Evolutionary conservation across 2,329 filamentous ascomycete species (phyloP), one percentile per base, ranked within the genome.

Genomic region (Chaetomium sp.): DNA sequence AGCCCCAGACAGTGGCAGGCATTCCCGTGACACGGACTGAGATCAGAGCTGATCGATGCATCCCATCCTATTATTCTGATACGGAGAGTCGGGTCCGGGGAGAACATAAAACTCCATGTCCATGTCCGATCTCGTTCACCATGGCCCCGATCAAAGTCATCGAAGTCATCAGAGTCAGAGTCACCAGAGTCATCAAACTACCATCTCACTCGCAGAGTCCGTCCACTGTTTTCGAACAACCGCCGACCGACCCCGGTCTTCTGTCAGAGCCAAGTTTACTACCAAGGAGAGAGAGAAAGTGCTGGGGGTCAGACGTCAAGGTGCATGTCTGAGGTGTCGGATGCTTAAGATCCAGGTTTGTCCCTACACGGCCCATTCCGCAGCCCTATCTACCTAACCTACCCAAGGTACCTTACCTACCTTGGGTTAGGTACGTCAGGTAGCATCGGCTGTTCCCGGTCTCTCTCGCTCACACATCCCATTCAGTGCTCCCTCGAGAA

Each of bases 301-400:
- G 1, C 60, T 69, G 21, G 68, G 72, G 8, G 70, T 74, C 9
- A 68, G 71, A 35, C 69, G 72, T 8, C 72, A 72, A 50, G 69
- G 73, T 4, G 72, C 73, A 12, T 75, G 71, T 65, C 64, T 74
- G 61, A 60, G 70, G 54, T 74, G 71, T 63, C 69, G 70, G 64
- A 72, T 75, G 64, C 67, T 75, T 21, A 72, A 74, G 61, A 72
- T 73, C 33, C 71, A 72, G 68, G 73, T 74, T 49, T 25, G 60
- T 42, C n/a, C 38, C 10, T 6, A 16, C 38, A 1, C 16, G 27
- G 6, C 6, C 27, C 27, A 29, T 29, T 6, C 3, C 27, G 6
- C 27, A 29, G 6, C 3, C 27, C 27, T 29, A 3, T 6, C 27
- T 29, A 29, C 27, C 27, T 29, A 29, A 6, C 33, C 27, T 45